Base-by-base conservation (phyloP, 2,329 filamentous ascomycete genomes). In the Thermochaetoides dissita region DNA sequence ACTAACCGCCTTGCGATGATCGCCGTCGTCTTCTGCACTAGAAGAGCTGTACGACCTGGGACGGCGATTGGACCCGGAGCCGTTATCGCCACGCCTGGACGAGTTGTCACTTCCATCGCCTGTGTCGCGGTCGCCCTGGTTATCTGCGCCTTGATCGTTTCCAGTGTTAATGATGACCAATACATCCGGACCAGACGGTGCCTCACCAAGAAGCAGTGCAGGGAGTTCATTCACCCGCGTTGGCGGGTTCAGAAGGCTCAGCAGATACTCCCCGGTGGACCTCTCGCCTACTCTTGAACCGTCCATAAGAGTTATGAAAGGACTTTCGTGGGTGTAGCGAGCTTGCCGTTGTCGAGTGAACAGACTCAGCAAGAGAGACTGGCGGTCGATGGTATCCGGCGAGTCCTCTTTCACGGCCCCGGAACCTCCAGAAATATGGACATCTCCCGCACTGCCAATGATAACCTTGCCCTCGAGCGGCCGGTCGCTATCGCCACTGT, bases 381-480 rank as follows among this genome's bases (percentile, higher is more conserved):
- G 68, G 45, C 78, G 70, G 51, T 71, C 66, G 6, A 73, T 71
- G 1, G 66, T 74, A 53, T 84, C 81, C 8, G 69, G 67, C 30
- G 67, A 65, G 51, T 79, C 74, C 35, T 74, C 69, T 41, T 68
- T 72, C 36, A 84, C 65, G 4, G 76, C 71, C 36, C 56, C 57
- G 17, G 69, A 69, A 7, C 72, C 74, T 46, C 81, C 73, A 1
- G 69, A 62, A 10, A 88, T 63, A 35, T 79, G 68, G 42, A 81
- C 65, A 38, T 82, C 79, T 1, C 81, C 81, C 46, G 79, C 73
- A 4, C 63, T 59, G 39, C 71, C 59, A 39, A 73, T 70, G 36
- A 69, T 64, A n/a, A 68, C 64, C 56, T 88, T 87, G 43, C 81
- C 83, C 51, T 84, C 73, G 38, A 77, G 72, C 8, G 62, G 68